Percentiles rank a stretch among this genome's conserved stretches.
Conservation (phyloP, 345 rosid genomes). For the Capsella bursapastoris region DNA sequence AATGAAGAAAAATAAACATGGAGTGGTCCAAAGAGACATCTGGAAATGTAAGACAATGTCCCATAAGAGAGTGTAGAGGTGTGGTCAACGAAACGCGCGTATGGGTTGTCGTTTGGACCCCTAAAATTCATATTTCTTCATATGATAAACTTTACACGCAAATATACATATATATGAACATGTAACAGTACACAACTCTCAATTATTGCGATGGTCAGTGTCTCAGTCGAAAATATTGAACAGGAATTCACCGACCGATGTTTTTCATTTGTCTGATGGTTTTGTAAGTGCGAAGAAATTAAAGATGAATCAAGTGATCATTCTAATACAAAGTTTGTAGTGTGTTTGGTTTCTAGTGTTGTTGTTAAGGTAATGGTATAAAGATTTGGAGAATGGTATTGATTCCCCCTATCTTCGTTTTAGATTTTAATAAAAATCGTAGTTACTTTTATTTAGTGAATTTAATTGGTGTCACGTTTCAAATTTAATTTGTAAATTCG, state of each 20-base stretch:
- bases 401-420: background rate
- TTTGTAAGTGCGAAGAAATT: background rate
- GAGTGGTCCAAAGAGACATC: slow-evolving; percentile 40
- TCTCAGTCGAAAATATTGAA: slow-evolving; percentile 6
- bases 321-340: background rate
- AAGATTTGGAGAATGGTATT: background rate
- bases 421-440: too few species aligned
- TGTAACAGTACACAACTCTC: slow-evolving; percentile 35
- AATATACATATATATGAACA: slow-evolving; percentile 20
- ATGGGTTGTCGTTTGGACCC: slow-evolving; percentile 40
- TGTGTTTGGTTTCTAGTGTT: too few species aligned
- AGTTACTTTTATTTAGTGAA: too few species aligned
- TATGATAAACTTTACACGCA: slow-evolving; percentile 10
- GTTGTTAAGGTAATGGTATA: background rate
- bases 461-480: background rate
- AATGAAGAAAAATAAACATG: background rate
- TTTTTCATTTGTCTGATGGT: slow-evolving; percentile 13
- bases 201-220: slow-evolving; percentile 31
- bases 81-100: slow-evolving; percentile 45
- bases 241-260: slow-evolving; percentile 43
- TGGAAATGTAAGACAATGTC: slow-evolving; percentile 35
- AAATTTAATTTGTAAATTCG: background rate
- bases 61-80: slow-evolving; percentile 15
- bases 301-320: background rate
- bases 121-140: slow-evolving; percentile 25